Evolutionary conservation across 192 early-diverging fungal genomes (phyloP).

Genomic region (Anaeromyces robustus): DNA sequence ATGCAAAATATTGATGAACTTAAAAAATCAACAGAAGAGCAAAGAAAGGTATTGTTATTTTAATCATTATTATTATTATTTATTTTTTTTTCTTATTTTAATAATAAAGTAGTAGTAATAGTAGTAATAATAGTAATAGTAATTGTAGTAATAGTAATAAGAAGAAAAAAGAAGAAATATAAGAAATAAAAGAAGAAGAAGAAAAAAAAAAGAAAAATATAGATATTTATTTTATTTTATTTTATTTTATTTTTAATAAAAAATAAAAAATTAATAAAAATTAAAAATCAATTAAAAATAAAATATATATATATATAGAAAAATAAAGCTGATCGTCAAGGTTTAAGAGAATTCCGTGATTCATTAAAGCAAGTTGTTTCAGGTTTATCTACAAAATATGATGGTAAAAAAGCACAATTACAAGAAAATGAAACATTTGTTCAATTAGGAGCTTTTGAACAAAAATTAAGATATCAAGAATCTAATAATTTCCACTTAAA

Average conservation of each 20-base stretch:
- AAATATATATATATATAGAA: constrained; percentile 9
- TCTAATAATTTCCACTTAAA: constrained; percentile 29
- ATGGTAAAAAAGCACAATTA: constrained; percentile 25
- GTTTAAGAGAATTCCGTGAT: constrained; percentile 14
- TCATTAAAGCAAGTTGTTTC: constrained; percentile 15
- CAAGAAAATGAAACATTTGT: constrained; percentile 39
- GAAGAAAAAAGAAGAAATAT: too few species aligned
- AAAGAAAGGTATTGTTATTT: constrained; percentile 21
- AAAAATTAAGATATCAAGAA: constrained; percentile 28
- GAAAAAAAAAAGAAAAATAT: too few species aligned
- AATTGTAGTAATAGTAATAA: too few species aligned
- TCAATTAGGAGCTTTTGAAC: constrained; percentile 30
- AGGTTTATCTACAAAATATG: constrained; percentile 14
- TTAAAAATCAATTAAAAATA: too few species aligned
- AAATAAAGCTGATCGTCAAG: constrained; percentile 15
- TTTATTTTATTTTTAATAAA: too few species aligned
- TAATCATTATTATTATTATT: too few species aligned
- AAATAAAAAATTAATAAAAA: too few species aligned
- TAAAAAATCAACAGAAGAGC: constrained; percentile 16
- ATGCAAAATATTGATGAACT: constrained; percentile 25
- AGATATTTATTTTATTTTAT: not conserved
- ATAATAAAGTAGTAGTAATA: too few species aligned
- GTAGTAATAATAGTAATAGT: too few species aligned
- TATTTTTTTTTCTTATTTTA: too few species aligned
- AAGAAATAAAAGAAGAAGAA: too few species aligned